Percentiles rank a stretch among this genome's conserved stretches.
These are phyloP conservation scores for Hansenula lynferdii DNA, from an alignment of 1,139 yeast genomes.

Conservation along the genomic window DNA sequence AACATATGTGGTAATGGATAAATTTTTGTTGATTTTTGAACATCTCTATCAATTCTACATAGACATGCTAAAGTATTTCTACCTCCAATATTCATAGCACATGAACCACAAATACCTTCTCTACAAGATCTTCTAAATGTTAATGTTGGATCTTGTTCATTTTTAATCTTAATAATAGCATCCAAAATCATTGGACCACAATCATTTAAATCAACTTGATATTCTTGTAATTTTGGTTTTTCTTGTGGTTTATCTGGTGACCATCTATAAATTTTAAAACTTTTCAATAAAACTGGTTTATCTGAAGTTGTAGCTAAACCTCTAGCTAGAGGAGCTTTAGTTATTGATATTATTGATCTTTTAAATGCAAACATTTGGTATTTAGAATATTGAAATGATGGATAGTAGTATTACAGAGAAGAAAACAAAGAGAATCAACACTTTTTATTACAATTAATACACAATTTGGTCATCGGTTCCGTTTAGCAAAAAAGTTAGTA, in stretches of 20 bases:
- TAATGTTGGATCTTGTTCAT: slow-evolving; percentile 92
- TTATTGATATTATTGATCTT: slow-evolving; percentile 9
- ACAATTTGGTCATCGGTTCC: too few species aligned
- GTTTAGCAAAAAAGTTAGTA: too few species aligned
- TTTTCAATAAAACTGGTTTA: slow-evolving; percentile 57
- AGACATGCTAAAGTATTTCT: slow-evolving; percentile 94
- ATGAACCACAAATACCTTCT: slow-evolving; percentile 99
- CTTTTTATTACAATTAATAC: too few species aligned
- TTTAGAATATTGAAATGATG: background rate
- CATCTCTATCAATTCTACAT: slow-evolving; percentile 85
- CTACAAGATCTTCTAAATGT: slow-evolving; percentile 98
- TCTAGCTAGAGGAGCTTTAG: slow-evolving; percentile 8
- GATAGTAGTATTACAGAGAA: too few species aligned
- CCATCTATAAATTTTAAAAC: slow-evolving; percentile 96
- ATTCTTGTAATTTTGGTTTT: slow-evolving; percentile 83
- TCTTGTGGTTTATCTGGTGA: slow-evolving; percentile 95
- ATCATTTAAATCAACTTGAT: slow-evolving; percentile 77
- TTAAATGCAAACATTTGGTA: slow-evolving; percentile 5
- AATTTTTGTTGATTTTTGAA: slow-evolving; percentile 71
- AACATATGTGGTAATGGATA: slow-evolving; percentile 99
- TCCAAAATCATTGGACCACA: slow-evolving; percentile 99
- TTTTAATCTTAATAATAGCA: slow-evolving; percentile 89
- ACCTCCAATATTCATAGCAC: slow-evolving; percentile 99
- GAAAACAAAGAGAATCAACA: too few species aligned
- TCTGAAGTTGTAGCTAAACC: slow-evolving; percentile 21